Evolutionary conservation across 164 flowering plant genomes (phyloP).

Genomic region (Nymphaea colorata): DNA sequence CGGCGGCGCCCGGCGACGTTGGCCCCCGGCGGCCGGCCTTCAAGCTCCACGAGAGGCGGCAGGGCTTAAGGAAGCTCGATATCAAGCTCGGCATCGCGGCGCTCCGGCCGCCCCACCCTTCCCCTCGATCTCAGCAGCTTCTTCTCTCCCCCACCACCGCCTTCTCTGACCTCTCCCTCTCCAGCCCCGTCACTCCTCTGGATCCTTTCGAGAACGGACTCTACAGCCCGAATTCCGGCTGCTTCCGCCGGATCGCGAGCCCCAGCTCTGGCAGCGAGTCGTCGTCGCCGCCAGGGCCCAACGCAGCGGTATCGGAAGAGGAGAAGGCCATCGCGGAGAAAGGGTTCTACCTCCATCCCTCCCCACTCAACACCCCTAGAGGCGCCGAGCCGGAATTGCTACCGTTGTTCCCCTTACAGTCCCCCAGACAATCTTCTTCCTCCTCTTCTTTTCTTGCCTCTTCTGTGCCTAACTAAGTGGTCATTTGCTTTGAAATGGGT

Average conservation of each 20-base stretch:
- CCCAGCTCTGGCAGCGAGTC: conserved; percentile 6
- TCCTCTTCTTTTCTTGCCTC: not conserved
- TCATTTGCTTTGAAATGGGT: not conserved
- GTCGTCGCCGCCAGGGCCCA: not conserved
- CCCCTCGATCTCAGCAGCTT: conserved; percentile 1
- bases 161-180: conserved; percentile 5
- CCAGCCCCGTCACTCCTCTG: conserved; percentile 41
- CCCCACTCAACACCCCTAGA: conserved; percentile 34
- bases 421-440: conserved; percentile 18
- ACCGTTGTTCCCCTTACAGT: conserved; percentile 32
- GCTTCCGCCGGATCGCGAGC: not conserved
- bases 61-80: conserved; percentile 33
- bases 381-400: conserved; percentile 33
- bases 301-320: conserved; percentile 25
- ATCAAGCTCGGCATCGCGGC: conserved; percentile 34
- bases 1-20: conserved; percentile 11
- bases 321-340: conserved; percentile 34
- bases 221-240: not conserved
- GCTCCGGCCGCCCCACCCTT: conserved; percentile 5
- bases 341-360: conserved; percentile 40
- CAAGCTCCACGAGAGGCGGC: conserved; percentile 47
- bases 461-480: not conserved
- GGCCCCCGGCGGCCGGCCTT: conserved; percentile 33
- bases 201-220: conserved; percentile 9
- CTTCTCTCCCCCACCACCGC: conserved; percentile 8